Percentiles rank a stretch among this genome's conserved stretches.
These are phyloP conservation scores for Entelexis sorbosivorans DNA, from an alignment of 1,139 yeast species.

Conservation along the genomic window DNA sequence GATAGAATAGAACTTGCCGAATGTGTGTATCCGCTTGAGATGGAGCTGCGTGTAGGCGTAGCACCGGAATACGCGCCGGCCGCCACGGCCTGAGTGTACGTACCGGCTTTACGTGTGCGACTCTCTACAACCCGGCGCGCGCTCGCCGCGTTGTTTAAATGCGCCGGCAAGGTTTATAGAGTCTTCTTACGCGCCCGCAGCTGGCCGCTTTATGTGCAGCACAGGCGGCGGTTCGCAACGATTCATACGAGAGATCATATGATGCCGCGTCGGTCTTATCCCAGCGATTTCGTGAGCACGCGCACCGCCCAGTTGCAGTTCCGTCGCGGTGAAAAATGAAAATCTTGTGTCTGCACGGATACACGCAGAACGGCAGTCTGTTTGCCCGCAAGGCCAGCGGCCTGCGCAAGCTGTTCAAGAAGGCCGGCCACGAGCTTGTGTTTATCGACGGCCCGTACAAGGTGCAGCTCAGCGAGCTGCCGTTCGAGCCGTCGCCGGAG, in stretches of 20 bases:
- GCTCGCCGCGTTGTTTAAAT: too few species aligned
- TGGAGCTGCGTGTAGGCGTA: too few species aligned
- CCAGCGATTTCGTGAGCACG: background rate
- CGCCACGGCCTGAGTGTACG: too few species aligned
- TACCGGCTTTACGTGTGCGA: too few species aligned
- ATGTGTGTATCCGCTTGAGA: too few species aligned
- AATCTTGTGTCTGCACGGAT: conserved; percentile 47
- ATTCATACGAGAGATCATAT: conserved; percentile 5
- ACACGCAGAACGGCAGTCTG: conserved; percentile 58
- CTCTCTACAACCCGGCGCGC: too few species aligned
- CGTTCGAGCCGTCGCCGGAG: conserved; percentile 40
- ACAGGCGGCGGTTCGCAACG: too few species aligned
- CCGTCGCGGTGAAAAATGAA: conserved; percentile 25
- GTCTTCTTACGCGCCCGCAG: too few species aligned
- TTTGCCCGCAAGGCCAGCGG: conserved; percentile 76
- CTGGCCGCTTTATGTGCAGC: too few species aligned
- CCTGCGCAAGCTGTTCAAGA: conserved; percentile 57
- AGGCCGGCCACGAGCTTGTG: conserved; percentile 55
- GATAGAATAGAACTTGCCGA: too few species aligned
- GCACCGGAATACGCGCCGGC: too few species aligned
- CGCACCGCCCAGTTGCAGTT: background rate
- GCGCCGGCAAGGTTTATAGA: too few species aligned
- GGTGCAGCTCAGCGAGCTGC: conserved; percentile 57
- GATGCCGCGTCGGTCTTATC: background rate
- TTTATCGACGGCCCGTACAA: conserved; percentile 68